Base-by-base conservation (phyloP, 768 basidiomycete genomes). In the Mycena alexandri region DNA sequence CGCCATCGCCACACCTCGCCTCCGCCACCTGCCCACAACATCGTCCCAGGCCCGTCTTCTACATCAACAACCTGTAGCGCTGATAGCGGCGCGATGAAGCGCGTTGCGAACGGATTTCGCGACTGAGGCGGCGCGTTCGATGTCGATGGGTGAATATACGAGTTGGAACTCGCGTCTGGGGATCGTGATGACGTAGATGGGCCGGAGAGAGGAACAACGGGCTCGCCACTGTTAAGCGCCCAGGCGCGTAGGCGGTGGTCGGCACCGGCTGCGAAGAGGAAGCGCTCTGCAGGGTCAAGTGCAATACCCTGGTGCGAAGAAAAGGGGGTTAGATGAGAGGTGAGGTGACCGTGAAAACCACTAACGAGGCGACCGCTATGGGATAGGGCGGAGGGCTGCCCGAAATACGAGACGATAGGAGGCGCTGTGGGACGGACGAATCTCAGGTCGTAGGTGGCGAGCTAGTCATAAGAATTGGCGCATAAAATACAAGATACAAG, bases 261-360 rank as follows among this genome's bases (percentile, higher is more conserved):
- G 67, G 88, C 84, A 12, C 92, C 92, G 0, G 90, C 90, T 11
- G 89, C 89, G 65, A 92, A 92, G 19, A 94, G 73, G 55, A 90
- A 85, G 33, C 86, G 80, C 53, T 89, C 82, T 10, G 75, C 67
- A 0, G 87, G 85, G 69, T 93, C 91, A 17, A 87, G 72, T 1
- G 85, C 79, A 8, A 92, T 80, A 7, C 91, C 91, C 92, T 93
- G 71, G 29, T 51, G 52, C 9, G 38, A 48, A 5, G 46, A 16
- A 51, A 21, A 10, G 5, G 2, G 3, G 2, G 25, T 47, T 24
- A 46, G 22, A 46, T 16, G n/a, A 6, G 44, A 17, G 12, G 19
- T n/a, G 14, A 36, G 12, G n/a, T 19, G 19, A 19, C 12, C n/a
- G 19, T n/a, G 24, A 12, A n/a, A 33, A 24, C 22, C 5, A 58